Conservation (phyloP, 2,329 filamentous ascomycete species). For the Phyllosticta paracitricarpa region DNA sequence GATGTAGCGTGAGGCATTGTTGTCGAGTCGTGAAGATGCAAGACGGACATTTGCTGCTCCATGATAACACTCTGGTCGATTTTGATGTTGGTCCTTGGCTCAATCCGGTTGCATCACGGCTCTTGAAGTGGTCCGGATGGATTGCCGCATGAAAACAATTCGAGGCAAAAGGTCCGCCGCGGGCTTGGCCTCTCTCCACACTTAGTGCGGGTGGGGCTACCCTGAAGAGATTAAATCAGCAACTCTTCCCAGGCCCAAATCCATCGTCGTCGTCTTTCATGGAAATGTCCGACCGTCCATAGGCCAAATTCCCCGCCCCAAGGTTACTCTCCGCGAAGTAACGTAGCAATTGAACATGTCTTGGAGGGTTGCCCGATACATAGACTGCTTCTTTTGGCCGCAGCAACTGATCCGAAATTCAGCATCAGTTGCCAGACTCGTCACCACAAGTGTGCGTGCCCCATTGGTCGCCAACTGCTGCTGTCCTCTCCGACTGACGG, state of each 20-base stretch:
- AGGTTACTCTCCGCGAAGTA: background rate
- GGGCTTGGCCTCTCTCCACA: conserved; percentile 20
- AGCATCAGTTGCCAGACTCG: conserved; percentile 29
- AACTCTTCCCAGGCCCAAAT: conserved; percentile 23
- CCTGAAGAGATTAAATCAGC: conserved; percentile 26
- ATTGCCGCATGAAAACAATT: background rate
- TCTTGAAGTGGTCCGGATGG: background rate
- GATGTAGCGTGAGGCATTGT: conserved; percentile 27
- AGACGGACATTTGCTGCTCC: background rate
- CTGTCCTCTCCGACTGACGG: background rate
- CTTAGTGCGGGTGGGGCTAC: conserved; percentile 27
- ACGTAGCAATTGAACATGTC: background rate
- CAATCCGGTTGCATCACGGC: background rate
- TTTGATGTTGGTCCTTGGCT: background rate
- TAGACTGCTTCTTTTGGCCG: conserved; percentile 10
- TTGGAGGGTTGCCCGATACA: background rate
- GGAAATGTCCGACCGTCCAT: background rate
- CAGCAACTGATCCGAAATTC: conserved; percentile 14
- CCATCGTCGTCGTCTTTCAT: background rate
- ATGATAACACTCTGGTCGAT: background rate
- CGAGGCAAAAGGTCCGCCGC: background rate
- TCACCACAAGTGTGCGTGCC: conserved; percentile 26
- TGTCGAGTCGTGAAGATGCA: conserved; percentile 16
- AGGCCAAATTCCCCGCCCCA: background rate
- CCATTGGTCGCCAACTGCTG: background rate